Base-by-base conservation (phyloP, 2,329 filamentous ascomycete species). In the Grosmannia penicillata region DNA sequence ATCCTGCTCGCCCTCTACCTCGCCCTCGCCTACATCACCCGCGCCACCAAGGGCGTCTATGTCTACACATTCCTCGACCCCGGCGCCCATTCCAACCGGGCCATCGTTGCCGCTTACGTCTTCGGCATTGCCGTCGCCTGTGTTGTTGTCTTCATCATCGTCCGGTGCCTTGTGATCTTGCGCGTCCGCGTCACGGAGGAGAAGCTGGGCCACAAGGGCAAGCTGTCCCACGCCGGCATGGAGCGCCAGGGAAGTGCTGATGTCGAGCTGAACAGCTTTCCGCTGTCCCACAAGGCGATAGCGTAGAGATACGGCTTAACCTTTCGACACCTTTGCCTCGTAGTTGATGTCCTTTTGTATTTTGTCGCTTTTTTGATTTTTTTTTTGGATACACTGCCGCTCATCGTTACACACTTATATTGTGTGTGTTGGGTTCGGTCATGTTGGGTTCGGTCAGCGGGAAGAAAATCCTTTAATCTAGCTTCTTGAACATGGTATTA, bases 51-150 rank as follows among this genome's bases (percentile, higher is more conserved):
- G 54, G 72, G 72, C 3, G 83, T 79, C 53, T 93, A 87, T 55
- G 69, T 80, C 0, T 93, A 93, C 59, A 54, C 51, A n/a, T 93
- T 93, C 58, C 68, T 93, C n/a, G 68, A 93, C 53, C 66, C 75
- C 2, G 40, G 36, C 14, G 51, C 54, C 15, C 56, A 69, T 36
- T 65, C 67, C 14, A 53, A 64, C 22, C 19, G 17, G 13, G 68
- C 65, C 0, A 58, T 64, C 7, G 74, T 86, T 4, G 71, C 74
- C 1, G 80, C 62, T 2, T 83, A 82, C 51, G 70, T 74, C 36
- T 57, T 82, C 36, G 69, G 68, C 8, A 74, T 79, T 34, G 58
- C 68, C 4, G 62, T 62, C 0, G 72, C 59, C 7, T 64, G 66
- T 15, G 45, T 70, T 26, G 47, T 76, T 18, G 55, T 76, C 27